Conservation (phyloP, 2,329 filamentous ascomycete genomes). For the Orbilia quercus region DNA sequence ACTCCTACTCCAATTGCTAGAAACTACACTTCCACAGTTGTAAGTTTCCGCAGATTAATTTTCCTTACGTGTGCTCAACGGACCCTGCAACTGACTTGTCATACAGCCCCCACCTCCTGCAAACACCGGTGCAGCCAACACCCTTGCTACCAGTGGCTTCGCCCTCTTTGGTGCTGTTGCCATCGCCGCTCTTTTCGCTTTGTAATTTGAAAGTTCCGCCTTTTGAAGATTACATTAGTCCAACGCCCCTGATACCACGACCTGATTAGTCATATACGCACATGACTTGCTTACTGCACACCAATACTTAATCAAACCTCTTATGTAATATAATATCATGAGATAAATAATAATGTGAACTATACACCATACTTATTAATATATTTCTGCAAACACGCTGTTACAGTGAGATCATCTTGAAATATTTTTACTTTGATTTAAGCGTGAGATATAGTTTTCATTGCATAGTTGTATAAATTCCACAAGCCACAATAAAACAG, state of each 20-base stretch:
- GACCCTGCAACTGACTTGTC: neutral
- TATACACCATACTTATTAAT: neutral
- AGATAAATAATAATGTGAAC: slow-evolving; percentile 25
- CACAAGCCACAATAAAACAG: too few relatives aligned
- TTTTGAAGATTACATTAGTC: neutral
- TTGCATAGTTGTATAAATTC: too few relatives aligned
- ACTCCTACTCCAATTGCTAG: slow-evolving; percentile 25
- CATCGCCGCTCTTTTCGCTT: slow-evolving; percentile 28
- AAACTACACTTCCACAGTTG: slow-evolving; percentile 30
- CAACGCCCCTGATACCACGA: too few relatives aligned
- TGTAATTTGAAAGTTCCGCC: slow-evolving; percentile 27
- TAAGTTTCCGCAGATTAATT: slow-evolving; percentile 13
- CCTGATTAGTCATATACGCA: too few relatives aligned
- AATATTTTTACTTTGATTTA: too few relatives aligned
- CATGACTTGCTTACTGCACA: too few relatives aligned
- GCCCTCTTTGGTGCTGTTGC: slow-evolving; percentile 35
- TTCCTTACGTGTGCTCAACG: neutral
- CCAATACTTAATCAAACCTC: slow-evolving; percentile 14
- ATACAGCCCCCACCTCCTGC: slow-evolving; percentile 43
- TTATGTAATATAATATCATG: too few relatives aligned
- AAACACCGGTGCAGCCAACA: slow-evolving; percentile 48
- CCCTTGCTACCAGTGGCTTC: slow-evolving; percentile 18
- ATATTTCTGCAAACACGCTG: neutral
- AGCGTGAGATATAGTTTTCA: too few relatives aligned
- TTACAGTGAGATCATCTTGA: too few relatives aligned